A percentile compares a stretch with the other conserved stretches of the same genome.
Conservation (phyloP, 176 grass and related monocot genomes). For the Otatea glauca region DNA sequence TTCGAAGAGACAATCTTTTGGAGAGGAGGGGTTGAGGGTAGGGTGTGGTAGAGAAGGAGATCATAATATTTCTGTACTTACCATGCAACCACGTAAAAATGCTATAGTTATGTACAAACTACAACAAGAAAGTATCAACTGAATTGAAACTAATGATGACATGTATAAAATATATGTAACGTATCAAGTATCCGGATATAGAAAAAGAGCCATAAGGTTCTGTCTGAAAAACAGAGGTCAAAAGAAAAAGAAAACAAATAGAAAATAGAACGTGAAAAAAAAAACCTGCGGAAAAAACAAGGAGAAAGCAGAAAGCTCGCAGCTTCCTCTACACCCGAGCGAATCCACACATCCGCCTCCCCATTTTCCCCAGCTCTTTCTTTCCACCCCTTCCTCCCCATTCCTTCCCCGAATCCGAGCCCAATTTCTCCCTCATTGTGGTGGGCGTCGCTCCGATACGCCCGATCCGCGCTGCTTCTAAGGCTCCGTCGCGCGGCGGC, state of each 20-base stretch:
- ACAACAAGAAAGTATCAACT: no score
- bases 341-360: constrained; percentile 41
- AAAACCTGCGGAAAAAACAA: constrained; percentile 28
- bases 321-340: constrained; percentile 30
- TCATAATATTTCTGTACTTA: no score
- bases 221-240: not conserved
- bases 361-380: not conserved
- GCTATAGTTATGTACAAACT: no score
- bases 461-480: constrained; percentile 39
- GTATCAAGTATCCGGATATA: not conserved
- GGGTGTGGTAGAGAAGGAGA: no score
- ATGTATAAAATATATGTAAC: no score
- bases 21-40: no score
- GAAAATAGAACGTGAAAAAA: constrained; percentile 20
- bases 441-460: constrained; percentile 43
- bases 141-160: no score
- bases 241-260: not conserved
- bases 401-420: constrained; percentile 20
- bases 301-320: constrained; percentile 24
- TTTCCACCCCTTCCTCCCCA: constrained; percentile 10
- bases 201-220: no score
- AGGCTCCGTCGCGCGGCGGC: constrained; percentile 10
- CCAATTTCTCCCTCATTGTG: constrained; percentile 1
- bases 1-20: no score
- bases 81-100: no score